phyloP scores from a whole-genome alignment of 192 early-diverging fungal species.

The Coemansia sp. region DNA sequence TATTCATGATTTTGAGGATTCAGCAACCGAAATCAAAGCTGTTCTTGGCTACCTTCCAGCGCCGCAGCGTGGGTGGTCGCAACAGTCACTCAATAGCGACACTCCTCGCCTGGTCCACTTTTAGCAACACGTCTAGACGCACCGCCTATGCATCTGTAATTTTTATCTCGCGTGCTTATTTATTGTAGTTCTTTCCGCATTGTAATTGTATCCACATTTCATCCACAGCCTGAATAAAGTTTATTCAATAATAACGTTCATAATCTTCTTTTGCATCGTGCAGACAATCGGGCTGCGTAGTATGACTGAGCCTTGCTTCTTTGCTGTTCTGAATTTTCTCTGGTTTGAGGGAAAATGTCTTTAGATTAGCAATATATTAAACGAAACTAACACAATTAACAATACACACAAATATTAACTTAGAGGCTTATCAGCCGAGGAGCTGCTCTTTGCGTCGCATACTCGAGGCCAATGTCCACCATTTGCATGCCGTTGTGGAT shows the following conservation, averaged over 20 bases:
- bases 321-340: background rate
- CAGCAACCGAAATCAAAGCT: slow-evolving; percentile 42
- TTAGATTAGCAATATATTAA: background rate
- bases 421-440: slow-evolving; percentile 40
- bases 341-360: background rate
- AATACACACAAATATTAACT: slow-evolving; percentile 7
- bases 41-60: slow-evolving; percentile 41
- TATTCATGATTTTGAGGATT: slow-evolving; percentile 13
- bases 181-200: slow-evolving; percentile 2
- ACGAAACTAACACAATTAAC: background rate
- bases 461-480: slow-evolving; percentile 42
- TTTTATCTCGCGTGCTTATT: slow-evolving; percentile 11
- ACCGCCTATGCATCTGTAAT: background rate
- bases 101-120: slow-evolving; percentile 50
- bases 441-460: slow-evolving; percentile 29
- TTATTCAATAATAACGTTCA: background rate
- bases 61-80: slow-evolving; percentile 30
- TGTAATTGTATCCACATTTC: slow-evolving; percentile 7
- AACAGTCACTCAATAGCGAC: slow-evolving; percentile 21
- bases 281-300: background rate
- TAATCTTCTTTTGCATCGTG: background rate
- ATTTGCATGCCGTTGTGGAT: slow-evolving; percentile 53
- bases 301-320: background rate
- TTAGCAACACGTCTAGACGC: slow-evolving; percentile 3
- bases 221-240: background rate